Conservation (phyloP, 176 grass and related monocot species). For the Rhynchospora pubera region DNA sequence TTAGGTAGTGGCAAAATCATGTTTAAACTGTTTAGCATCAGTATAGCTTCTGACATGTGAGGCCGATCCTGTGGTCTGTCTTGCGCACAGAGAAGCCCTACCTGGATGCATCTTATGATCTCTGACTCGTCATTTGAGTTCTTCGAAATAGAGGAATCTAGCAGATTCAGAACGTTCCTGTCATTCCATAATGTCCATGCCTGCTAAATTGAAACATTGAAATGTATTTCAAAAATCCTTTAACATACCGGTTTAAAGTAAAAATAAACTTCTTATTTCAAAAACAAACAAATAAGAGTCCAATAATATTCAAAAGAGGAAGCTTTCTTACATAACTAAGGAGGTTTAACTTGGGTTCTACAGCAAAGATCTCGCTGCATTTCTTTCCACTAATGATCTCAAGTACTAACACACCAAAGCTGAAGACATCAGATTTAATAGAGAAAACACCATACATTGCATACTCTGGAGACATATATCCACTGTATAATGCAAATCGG, state of each 20-base stretch:
- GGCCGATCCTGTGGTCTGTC: constrained; percentile 54
- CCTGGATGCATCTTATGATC: constrained; percentile 52
- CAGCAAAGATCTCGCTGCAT: constrained; percentile 30
- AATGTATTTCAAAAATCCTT: too few relatives aligned
- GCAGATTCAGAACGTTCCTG: constrained; percentile 30
- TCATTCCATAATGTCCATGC: constrained; percentile 70
- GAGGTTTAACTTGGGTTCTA: constrained; percentile 31
- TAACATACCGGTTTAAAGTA: too few relatives aligned
- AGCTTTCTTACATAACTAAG: constrained; percentile 15
- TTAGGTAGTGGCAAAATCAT: constrained; percentile 32
- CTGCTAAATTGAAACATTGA: not conserved
- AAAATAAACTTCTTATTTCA: too few relatives aligned
- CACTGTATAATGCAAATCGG: constrained; percentile 29
- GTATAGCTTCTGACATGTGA: constrained; percentile 40
- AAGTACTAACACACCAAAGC: constrained; percentile 69
- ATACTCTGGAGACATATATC: constrained; percentile 93
- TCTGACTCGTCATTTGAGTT: constrained; percentile 18
- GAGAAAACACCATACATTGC: constrained; percentile 80
- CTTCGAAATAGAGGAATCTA: constrained; percentile 26
- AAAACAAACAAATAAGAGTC: too few relatives aligned
- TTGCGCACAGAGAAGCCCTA: constrained; percentile 66
- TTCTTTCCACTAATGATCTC: constrained; percentile 73
- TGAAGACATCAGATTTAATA: constrained; percentile 81
- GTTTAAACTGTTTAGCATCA: constrained; percentile 49
- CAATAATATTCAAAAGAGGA: too few relatives aligned